Base-by-base conservation (phyloP, 306 rosid species). In the Adenanthera pavonina region DNA sequence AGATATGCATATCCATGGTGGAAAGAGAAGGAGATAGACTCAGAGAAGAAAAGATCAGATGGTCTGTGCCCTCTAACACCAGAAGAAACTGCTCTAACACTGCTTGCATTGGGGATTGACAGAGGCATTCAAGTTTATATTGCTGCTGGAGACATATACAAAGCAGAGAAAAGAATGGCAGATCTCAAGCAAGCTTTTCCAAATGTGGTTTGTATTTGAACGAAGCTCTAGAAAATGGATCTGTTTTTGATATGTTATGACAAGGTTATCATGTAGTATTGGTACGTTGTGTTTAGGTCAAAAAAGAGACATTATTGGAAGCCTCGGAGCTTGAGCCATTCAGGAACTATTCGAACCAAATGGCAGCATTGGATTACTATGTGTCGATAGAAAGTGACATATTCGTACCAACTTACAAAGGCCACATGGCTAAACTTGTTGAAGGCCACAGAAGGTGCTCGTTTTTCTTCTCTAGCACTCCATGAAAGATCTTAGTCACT, bases 401-500 rank as follows among this genome's bases (percentile, higher is more conserved):
- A 12, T 91, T 91, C 48, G 79, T 93, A 69, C 97, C 94, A 9
- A 85, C 98, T 2, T 91, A 90, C 33, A 84, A 81, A 33, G 97
- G 97, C 36, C 83, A 94, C 87, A 94, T 91, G 97, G 98, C 98
- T 15, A 91, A 89, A 88, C 89, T 91, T 14, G 94, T 91, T 43
- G 93, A 89, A 80, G 98, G 98, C 67, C 93, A 91, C 70, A 91
- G 97, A 77, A 87, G 96, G 97, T 91, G 72, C 68, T 72, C 69
- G 33, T 54, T 34, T 62, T 35, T 62, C 43, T 62, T 34, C n/a
- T 6, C 69, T 34, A 33, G 13, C 34, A 0, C 2, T 1, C 51
- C 5, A 41, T 41, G 5, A 38, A 38, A 38, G 41, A 2, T 38
- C 41, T 41, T 41, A 25, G 30, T 25, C 30, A 25, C 30, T 25